These are phyloP conservation scores for Pythium insidiosum DNA, from an alignment of 352 stramenopile species.

Conservation along the genomic window DNA sequence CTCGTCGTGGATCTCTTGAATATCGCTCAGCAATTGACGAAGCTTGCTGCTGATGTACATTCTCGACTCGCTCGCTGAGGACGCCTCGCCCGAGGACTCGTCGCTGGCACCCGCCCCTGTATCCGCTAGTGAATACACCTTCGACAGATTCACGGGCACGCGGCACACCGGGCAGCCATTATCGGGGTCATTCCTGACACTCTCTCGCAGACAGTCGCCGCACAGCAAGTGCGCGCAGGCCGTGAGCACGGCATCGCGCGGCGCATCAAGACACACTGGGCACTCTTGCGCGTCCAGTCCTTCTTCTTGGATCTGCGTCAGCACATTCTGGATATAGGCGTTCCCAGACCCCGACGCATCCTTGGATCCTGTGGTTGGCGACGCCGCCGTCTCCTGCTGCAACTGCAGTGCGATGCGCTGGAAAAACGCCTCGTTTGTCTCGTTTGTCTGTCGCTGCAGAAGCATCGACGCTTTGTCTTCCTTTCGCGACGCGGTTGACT, in stretches of 20 bases:
- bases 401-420: constrained; percentile 41
- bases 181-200: constrained; percentile 45
- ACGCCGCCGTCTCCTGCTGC: constrained; percentile 33
- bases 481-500: constrained; percentile 21
- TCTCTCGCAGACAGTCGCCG: constrained; percentile 57
- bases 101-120: background rate
- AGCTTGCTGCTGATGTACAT: constrained; percentile 69
- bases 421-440: constrained; percentile 56
- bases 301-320: constrained; percentile 72
- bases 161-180: constrained; percentile 75
- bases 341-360: background rate
- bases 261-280: constrained; percentile 77
- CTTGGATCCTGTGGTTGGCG: background rate
- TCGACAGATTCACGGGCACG: constrained; percentile 41
- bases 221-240: constrained; percentile 84
- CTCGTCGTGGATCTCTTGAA: constrained; percentile 47
- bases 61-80: too few relatives aligned
- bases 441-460: constrained; percentile 33
- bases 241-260: constrained; percentile 64
- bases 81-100: constrained; percentile 9
- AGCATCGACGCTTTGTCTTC: constrained; percentile 5
- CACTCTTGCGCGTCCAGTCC: constrained; percentile 77
- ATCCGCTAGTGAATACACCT: constrained; percentile 35
- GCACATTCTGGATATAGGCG: constrained; percentile 58
- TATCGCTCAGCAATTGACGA: constrained; percentile 49